Evolutionary conservation across 768 basidiomycete genomes (phyloP), one percentile per base, ranked within the genome.

Genomic region (Myochromella boudieri): DNA sequence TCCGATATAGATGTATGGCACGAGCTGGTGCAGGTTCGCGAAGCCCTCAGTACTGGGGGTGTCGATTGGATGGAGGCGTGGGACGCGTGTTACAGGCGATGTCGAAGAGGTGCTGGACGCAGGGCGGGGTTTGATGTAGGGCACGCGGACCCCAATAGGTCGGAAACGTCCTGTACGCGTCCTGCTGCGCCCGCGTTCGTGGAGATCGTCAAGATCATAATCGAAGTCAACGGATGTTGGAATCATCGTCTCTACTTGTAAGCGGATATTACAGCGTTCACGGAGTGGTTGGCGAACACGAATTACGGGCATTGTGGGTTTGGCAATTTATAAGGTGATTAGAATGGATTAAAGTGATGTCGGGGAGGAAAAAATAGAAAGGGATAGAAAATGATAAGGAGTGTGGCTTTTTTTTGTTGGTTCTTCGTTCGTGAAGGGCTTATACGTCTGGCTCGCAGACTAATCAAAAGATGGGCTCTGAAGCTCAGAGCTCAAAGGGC

Each of bases 231-330:
- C 32, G 11, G 38, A 42, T 12, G 45, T 29, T 6, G 54, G 52
- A 10, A 58, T 56, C 37, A 48, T 37, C 0, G 61, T 60, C 29
- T 49, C 47, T 34, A 62, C 56, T 12, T 49, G 42, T 24, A 62
- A 46, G 12, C 51, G 37, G 39, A 61, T 47, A 34, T 59, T 58
- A 48, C 58, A 55, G 37, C 60, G 61, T 32, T 61, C 58, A n/a
- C 58, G 58, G 38, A 62, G 56, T 6, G 61, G 53, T 41, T 57
- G 47, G 38, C 48, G 53, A 28, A 52, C n/a, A n/a, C n/a, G n/a
- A n/a, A n/a, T 43, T 7, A 48, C 52, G 29, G 60, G 59, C 60
- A 60, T 62, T 17, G 37, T 48, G 33, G 15, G 20, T 37, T 2
- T 4, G 45, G n/a, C n/a, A n/a, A n/a, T n/a, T n/a, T n/a, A n/a